Evolutionary conservation across 2,329 filamentous ascomycete genomes (phyloP).

Genomic region (Falciphora oryzae): DNA sequence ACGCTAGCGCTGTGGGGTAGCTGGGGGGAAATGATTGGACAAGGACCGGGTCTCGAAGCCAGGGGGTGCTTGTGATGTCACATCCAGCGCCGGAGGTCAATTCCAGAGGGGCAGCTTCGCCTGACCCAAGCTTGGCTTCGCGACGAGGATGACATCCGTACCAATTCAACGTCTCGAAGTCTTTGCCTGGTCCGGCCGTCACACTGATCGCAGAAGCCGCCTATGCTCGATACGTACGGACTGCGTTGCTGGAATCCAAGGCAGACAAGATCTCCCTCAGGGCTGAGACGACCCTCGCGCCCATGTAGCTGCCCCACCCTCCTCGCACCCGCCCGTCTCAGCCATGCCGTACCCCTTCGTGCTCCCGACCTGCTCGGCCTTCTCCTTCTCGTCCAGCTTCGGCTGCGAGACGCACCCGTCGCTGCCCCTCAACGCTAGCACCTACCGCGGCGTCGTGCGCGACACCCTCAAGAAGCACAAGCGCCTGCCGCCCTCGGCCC

Average conservation of each 20-base stretch:
- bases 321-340: conserved; percentile 8
- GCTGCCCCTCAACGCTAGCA: conserved; percentile 74
- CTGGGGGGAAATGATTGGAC: background rate
- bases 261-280: no score
- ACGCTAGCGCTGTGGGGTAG: background rate
- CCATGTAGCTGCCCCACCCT: background rate
- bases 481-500: conserved; percentile 66
- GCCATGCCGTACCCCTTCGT: conserved; percentile 85
- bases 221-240: background rate
- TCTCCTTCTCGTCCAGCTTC: conserved; percentile 75
- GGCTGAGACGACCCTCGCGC: background rate
- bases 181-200: background rate
- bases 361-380: conserved; percentile 82
- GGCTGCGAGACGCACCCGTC: conserved; percentile 81
- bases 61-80: conserved; percentile 11
- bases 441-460: conserved; percentile 75
- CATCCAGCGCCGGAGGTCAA: background rate
- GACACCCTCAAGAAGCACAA: conserved; percentile 86
- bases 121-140: background rate
- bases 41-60: background rate
- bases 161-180: background rate
- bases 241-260: background rate
- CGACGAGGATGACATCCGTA: no score
- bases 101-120: background rate
- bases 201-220: no score